Evolutionary conservation across 164 flowering plant species (phyloP).

Genomic region (Nelumbo lutea): DNA sequence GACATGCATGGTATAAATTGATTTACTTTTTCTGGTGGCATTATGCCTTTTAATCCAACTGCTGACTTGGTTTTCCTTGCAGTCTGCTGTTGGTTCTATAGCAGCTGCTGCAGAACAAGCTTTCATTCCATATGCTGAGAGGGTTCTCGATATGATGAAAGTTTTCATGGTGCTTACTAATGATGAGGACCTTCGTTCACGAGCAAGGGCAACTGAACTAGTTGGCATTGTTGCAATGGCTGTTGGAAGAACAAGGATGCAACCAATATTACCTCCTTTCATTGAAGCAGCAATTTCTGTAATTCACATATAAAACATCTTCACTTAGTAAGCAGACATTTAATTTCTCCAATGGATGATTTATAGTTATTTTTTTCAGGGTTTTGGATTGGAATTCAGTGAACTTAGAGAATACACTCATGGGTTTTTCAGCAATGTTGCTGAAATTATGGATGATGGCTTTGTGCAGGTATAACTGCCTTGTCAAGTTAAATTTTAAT

Average conservation of each 20-base stretch:
- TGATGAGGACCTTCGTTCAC: conserved; percentile 86
- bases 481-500: conserved; percentile 3
- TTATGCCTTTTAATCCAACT: not conserved
- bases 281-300: conserved; percentile 95
- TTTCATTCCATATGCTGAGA: conserved; percentile 89
- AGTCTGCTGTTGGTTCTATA: conserved; percentile 98
- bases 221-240: conserved; percentile 96
- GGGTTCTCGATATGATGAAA: conserved; percentile 91
- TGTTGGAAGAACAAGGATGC: conserved; percentile 82
- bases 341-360: conserved; percentile 1
- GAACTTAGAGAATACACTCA: conserved; percentile 97
- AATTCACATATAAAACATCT: conserved; percentile 14
- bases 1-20: conserved; percentile 79
- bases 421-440: conserved; percentile 95
- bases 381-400: conserved; percentile 85
- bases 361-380: conserved; percentile 41
- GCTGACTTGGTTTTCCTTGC: conserved; percentile 15
- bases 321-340: not conserved
- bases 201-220: conserved; percentile 97
- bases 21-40: not conserved
- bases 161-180: conserved; percentile 82
- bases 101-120: conserved; percentile 96
- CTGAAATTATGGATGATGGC: conserved; percentile 83
- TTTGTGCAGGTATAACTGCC: conserved; percentile 55
- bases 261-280: conserved; percentile 79